Base-by-base conservation (phyloP, 2,329 filamentous ascomycete genomes). In the Acarospora socialis region DNA sequence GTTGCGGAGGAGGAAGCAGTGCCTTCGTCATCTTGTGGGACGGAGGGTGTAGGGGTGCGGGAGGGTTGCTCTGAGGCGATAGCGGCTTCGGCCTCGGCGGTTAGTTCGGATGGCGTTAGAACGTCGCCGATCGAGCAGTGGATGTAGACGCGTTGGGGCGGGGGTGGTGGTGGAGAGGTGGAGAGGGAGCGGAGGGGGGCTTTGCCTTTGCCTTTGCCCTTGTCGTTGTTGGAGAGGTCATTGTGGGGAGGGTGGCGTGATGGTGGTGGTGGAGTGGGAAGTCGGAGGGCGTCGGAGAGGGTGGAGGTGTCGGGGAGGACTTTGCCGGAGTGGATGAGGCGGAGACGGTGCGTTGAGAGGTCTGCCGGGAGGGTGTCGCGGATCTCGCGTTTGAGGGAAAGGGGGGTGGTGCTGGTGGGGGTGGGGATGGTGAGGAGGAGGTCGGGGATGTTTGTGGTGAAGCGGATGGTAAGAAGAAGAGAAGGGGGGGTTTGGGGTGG, bases 291-390 rank as follows among this genome's bases (percentile, higher is more conserved):
- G 21, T 66, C 58, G 36, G 70, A 66, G 16, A 98, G 65, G 4
- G 80, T 68, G 7, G 71, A 66, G 21, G 64, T 59, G 53, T 94
- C 86, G 43, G 77, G 68, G 30, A 95, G 74, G 37, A 92, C 78
- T 50, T 81, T 84, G 39, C 90, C 90, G 30, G 81, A 73, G 54
- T 93, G 76, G 52, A 95, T 94, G 42, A 98, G 73, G 37, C 87
- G 82, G 19, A 95, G 70, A 21, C 83, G 78, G 40, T 73, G 74
- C 24, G 69, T 63, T 9, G 74, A 69, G 41, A 75, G 66, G 20
- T 69, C 59, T 20, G 60, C 49, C 4, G 76, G 66, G 14, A 94
- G 70, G 27, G 78, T 68, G 6, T 65, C 56, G 43, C 90, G 83
- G 50, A 95, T 81, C 31, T 79, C 66, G 46, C 80, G 77, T 55